Conservation (phyloP, 352 stramenopile species). For the Phytophthora sp. region DNA sequence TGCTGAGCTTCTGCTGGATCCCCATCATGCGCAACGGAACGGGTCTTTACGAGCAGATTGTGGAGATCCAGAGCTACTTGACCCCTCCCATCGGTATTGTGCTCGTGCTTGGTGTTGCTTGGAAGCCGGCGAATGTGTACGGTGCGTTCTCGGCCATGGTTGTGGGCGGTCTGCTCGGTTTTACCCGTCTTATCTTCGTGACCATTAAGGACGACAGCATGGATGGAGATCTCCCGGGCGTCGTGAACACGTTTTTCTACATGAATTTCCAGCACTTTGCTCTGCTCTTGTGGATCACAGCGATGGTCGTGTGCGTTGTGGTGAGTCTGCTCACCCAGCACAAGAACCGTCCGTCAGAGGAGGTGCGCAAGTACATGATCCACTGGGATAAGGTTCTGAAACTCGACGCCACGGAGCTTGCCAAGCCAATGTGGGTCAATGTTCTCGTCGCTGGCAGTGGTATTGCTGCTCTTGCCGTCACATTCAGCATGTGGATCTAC, state of each 20-base stretch:
- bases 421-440: conserved; percentile 60
- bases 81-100: conserved; percentile 68
- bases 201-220: conserved; percentile 55
- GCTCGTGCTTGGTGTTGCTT: conserved; percentile 59
- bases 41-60: conserved; percentile 65
- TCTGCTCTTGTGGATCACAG: conserved; percentile 57
- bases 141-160: conserved; percentile 59
- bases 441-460: conserved; percentile 45
- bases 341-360: conserved; percentile 39
- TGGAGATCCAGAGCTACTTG: conserved; percentile 72
- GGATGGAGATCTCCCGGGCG: conserved; percentile 44
- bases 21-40: conserved; percentile 64
- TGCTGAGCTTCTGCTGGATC: conserved; percentile 71
- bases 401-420: conserved; percentile 53
- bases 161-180: conserved; percentile 50
- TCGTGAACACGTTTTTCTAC: conserved; percentile 67
- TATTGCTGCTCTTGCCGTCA: conserved; percentile 50
- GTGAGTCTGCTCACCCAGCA: conserved; percentile 58
- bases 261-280: conserved; percentile 81
- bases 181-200: conserved; percentile 63
- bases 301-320: conserved; percentile 53
- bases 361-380: conserved; percentile 59
- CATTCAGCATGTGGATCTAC: conserved; percentile 65
- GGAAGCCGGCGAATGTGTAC: conserved; percentile 56
- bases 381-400: conserved; percentile 59